These are phyloP conservation scores for Penicillium nucicola DNA, from an alignment of 495 filamentous ascomycete genomes.

Conservation along the genomic window DNA sequence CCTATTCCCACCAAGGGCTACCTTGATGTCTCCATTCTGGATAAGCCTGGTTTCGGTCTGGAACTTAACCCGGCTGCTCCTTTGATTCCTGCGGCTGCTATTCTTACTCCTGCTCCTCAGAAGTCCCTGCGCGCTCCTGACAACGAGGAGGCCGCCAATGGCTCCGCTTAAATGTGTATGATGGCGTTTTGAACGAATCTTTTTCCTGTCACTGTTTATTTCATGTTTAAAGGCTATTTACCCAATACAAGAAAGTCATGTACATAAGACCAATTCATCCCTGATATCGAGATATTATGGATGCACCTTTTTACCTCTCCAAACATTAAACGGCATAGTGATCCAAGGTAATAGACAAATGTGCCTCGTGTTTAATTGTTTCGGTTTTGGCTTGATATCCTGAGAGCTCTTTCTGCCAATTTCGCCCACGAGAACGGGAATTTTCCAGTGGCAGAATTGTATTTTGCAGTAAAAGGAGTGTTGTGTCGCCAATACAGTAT, in stretches of 20 bases:
- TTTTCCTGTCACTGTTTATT: not conserved
- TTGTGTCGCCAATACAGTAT: too few relatives aligned
- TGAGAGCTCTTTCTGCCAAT: too few relatives aligned
- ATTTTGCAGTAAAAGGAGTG: too few relatives aligned
- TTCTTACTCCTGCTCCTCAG: slow-evolving; percentile 71
- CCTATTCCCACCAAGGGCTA: slow-evolving; percentile 81
- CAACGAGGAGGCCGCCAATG: slow-evolving; percentile 24
- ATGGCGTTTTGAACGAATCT: not conserved
- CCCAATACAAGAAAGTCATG: not conserved
- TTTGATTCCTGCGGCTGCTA: slow-evolving; percentile 66
- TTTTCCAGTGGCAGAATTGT: too few relatives aligned
- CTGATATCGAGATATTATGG: slow-evolving; percentile 13
- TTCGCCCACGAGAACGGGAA: too few relatives aligned
- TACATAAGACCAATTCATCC: slow-evolving; percentile 11
- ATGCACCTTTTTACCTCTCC: too few relatives aligned
- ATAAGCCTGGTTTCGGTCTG: slow-evolving; percentile 89
- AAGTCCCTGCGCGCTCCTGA: slow-evolving; percentile 50
- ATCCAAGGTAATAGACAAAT: too few relatives aligned
- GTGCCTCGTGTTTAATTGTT: too few relatives aligned
- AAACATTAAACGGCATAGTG: too few relatives aligned
- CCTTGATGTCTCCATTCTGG: slow-evolving; percentile 70
- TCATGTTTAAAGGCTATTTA: slow-evolving; percentile 5
- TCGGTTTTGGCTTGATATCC: too few relatives aligned
- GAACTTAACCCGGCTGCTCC: slow-evolving; percentile 78
- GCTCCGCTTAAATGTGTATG: slow-evolving; percentile 11